Evolutionary conservation across 257 asterid species (phyloP).

Genomic region (Lycium ferocissimum): DNA sequence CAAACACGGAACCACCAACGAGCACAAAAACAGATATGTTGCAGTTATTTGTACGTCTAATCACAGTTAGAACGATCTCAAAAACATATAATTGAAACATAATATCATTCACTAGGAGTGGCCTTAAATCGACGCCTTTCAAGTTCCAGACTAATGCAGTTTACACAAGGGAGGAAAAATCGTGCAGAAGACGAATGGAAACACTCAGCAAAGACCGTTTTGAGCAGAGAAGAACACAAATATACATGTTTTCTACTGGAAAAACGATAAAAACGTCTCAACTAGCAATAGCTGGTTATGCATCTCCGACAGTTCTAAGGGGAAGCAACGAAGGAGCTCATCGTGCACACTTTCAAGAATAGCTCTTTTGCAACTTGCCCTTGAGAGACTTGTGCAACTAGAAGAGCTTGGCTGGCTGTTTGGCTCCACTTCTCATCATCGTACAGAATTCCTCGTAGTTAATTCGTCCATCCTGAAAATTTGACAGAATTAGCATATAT

Average conservation of each 20-base stretch:
- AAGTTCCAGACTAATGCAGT: slow-evolving; percentile 6
- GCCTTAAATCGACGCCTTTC: not conserved
- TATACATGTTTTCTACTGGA: slow-evolving; percentile 22
- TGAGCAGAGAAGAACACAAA: not conserved
- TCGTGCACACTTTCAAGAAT: not conserved
- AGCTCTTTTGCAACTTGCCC: not conserved
- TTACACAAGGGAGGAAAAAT: not conserved
- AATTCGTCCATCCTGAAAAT: slow-evolving; percentile 81
- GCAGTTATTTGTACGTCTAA: not conserved
- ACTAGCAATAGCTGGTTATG: not conserved
- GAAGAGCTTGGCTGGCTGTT: slow-evolving; percentile 57
- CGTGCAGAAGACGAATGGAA: not conserved
- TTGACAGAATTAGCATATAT: not conserved
- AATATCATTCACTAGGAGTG: slow-evolving; percentile 22
- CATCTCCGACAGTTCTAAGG: not conserved
- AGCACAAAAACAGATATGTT: not conserved
- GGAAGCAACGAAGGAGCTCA: not conserved
- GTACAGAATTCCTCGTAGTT: slow-evolving; percentile 83
- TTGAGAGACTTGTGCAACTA: slow-evolving; percentile 3
- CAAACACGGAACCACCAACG: not conserved
- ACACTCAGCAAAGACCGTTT: not conserved
- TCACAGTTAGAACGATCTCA: not conserved
- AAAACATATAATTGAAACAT: not conserved
- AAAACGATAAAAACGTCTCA: not conserved
- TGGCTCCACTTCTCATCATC: slow-evolving; percentile 90